Evolutionary conservation across 768 basidiomycete species (phyloP), one percentile per base, ranked within the genome.

Genomic region (Lentinus brumalis): DNA sequence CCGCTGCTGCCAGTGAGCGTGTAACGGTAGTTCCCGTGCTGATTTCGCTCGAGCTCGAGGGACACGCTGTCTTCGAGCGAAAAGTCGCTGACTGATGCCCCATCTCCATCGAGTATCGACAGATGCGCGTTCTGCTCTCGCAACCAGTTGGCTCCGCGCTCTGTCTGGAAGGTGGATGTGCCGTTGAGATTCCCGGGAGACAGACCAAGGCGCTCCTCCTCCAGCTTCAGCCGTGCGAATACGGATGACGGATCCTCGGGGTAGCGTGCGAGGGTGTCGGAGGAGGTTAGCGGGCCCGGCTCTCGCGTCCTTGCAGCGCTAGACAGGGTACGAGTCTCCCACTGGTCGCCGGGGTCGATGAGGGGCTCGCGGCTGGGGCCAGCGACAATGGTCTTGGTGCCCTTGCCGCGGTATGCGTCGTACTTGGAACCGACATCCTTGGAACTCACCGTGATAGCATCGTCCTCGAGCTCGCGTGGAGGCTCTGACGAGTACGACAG

Each of bases 131-230:
- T 90, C 72, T 96, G 94, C 66, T 95, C 92, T 39, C 83, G 82
- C 46, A 96, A 72, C 94, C 94, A 96, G 30, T 88, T 84, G 7
- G 84, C 85, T 0, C 91, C 90, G 9, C 91, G 83, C 69, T 89
- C 86, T 56, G 80, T 81, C 6, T 81, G 80, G n/a, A 79, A 76
- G 30, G 76, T 62, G 26, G 82, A 71, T 29, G 78, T 72, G 3
- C 80, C 78, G 6, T 69, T 67, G 57, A 72, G 68, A 46, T 78
- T 74, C 21, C 83, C 73, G 16, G 74, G 67, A 45, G 71, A 61
- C 6, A 53, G 45, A 3, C 62, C 62, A 11, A 60, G 46, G 5
- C 55, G 56, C 7, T 73, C 73, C 66, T 86, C 84, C 32, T 81
- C 74, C 11, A 82, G 67, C 63, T 81, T 86, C 41, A 88, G 74